phyloP scores from a whole-genome alignment of 805 yeast genomes.

The Grigorovia jiainica region DNA sequence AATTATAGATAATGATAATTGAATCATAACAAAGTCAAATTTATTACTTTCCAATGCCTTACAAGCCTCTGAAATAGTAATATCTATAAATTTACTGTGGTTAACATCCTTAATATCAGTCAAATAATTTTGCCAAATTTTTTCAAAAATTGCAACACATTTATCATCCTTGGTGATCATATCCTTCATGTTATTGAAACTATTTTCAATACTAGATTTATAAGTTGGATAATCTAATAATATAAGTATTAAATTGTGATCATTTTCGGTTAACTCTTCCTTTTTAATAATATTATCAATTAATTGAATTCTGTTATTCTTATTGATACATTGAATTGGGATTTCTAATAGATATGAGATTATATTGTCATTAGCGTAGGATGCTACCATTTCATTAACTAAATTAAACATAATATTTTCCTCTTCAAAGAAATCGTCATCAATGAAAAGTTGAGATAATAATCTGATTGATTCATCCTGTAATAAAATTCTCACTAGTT shows the following conservation, averaged over 20 bases:
- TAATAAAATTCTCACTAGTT: slow-evolving; percentile 27
- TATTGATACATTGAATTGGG: slow-evolving; percentile 43
- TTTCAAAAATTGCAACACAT: slow-evolving; percentile 23
- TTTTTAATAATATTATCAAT: slow-evolving; percentile 17
- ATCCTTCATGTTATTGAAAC: slow-evolving; percentile 21
- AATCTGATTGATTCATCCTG: slow-evolving; percentile 12
- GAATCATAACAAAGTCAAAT: slow-evolving; percentile 5
- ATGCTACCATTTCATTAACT: slow-evolving; percentile 15
- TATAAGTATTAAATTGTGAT: slow-evolving; percentile 27
- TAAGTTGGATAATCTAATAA: slow-evolving; percentile 44
- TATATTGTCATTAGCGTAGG: slow-evolving; percentile 1
- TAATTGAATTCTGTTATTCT: slow-evolving; percentile 25
- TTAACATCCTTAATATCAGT: slow-evolving; percentile 30
- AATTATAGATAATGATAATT: slow-evolving; percentile 11
- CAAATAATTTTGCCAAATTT: slow-evolving; percentile 34
- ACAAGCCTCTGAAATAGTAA: background rate
- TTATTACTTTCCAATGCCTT: slow-evolving; percentile 1
- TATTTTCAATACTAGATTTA: slow-evolving; percentile 42
- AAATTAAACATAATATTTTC: slow-evolving; percentile 28
- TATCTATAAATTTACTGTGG: slow-evolving; percentile 11
- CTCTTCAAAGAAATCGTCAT: slow-evolving; percentile 43
- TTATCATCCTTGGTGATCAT: background rate
- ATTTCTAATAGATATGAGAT: slow-evolving; percentile 19
- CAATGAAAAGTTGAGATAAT: slow-evolving; percentile 22
- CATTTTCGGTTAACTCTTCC: slow-evolving; percentile 3